Evolutionary conservation across 257 asterid species (phyloP).

Genomic region (Primulina tabacum): DNA sequence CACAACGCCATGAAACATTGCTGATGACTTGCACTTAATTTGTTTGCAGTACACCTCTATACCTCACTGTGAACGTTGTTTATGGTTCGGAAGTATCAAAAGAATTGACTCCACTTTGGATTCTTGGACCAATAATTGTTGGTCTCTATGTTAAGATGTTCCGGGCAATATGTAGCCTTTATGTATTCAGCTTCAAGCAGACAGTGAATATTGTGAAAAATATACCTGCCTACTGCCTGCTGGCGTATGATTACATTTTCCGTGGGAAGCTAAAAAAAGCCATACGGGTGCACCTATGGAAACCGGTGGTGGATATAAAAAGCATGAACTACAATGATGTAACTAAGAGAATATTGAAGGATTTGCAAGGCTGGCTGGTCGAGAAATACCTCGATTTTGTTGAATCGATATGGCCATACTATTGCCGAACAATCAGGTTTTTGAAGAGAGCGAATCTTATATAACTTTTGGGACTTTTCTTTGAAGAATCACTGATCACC

Average conservation of each 20-base stretch:
- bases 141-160: slow-evolving; percentile 57
- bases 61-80: slow-evolving; percentile 45
- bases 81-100: slow-evolving; percentile 66
- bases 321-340: slow-evolving; percentile 43
- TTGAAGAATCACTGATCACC: not conserved
- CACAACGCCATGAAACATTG: slow-evolving; percentile 2
- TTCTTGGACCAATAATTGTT: slow-evolving; percentile 64
- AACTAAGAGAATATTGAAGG: slow-evolving; percentile 39
- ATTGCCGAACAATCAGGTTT: slow-evolving; percentile 62
- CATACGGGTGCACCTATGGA: slow-evolving; percentile 31
- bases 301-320: slow-evolving; percentile 46
- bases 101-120: slow-evolving; percentile 79
- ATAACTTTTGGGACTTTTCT: slow-evolving; percentile 29
- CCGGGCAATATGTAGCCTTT: slow-evolving; percentile 49
- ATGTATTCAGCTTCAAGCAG: slow-evolving; percentile 63
- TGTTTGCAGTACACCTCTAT: slow-evolving; percentile 66
- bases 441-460: slow-evolving; percentile 75
- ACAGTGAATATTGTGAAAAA: slow-evolving; percentile 47
- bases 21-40: slow-evolving; percentile 9
- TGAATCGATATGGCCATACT: slow-evolving; percentile 75
- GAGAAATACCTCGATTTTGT: slow-evolving; percentile 65
- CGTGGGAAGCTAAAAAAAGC: slow-evolving; percentile 57
- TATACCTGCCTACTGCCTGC: slow-evolving; percentile 42
- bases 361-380: slow-evolving; percentile 36
- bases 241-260: slow-evolving; percentile 32